Base-by-base conservation (phyloP, 345 rosid species). In the Eucalyptus brandiana region DNA sequence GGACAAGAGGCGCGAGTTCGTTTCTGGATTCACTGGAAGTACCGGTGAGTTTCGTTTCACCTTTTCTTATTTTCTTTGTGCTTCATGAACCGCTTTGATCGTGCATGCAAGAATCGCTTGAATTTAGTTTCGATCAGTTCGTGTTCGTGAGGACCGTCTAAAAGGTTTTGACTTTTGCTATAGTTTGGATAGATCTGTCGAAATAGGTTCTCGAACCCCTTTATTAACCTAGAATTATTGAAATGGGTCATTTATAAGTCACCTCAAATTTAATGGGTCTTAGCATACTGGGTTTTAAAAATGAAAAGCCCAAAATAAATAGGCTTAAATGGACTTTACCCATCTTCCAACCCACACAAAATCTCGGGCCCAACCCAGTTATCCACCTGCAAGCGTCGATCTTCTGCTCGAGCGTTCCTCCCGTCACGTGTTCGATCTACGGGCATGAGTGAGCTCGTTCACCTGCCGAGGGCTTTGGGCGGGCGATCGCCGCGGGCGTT, bases 11-110 rank as follows among this genome's bases (percentile, higher is more conserved):
- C 99, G 99, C 53, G 95, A 93, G 90, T 98, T 97, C 90, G 97
- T 97, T 53, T 98, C 99, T 86, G 98, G 97, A 87, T 98, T 98
- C 96, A 95, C 92, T 30, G 99, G 99, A 86, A 98, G 98, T 90
- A 98, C 99, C 80, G 99, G 99, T 96, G 26, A 44, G 91, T 91
- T 89, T 88, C 13, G 40, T 45, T 32, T 87, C n/a, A 10, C 28
- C 81, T 44, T 85, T 28, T 37, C 5, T 54, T 87, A 67, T 65
- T 45, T 53, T 30, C 6, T 86, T 40, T 13, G 13, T 65, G 51
- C 13, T 56, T 56, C 14, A 11, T 56, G 62, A 56, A 56, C 30
- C 30, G 30, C 14, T 56, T 56, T 56, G 62, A 56, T 24, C 6
- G 30, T 26, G 30, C 3, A 26, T 23, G 62, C 62, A 56, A 23